Conservation (phyloP, 139 green algal genomes). For the Edaphochlamys debaryana region DNA sequence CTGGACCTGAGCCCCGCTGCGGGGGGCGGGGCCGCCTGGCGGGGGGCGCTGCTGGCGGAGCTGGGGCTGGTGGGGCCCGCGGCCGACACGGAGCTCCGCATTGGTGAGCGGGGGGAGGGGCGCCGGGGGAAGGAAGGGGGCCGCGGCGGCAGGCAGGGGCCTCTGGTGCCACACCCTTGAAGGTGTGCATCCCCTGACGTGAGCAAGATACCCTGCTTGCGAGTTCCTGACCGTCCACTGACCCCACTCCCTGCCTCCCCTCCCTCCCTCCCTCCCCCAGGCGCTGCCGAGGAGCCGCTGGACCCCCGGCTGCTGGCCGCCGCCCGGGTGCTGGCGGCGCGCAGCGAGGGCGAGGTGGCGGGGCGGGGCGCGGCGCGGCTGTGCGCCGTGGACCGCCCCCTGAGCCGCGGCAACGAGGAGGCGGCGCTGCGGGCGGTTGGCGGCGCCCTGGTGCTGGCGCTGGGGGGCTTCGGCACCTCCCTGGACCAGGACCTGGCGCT, state of each 20-base stretch:
- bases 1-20: conserved; percentile 42
- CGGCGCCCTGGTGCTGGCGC: conserved; percentile 60
- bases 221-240: no score
- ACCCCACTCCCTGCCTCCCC: no score
- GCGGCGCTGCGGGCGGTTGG: conserved; percentile 63
- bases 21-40: no score
- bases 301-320: conserved; percentile 71
- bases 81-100: conserved; percentile 54
- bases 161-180: no score
- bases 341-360: conserved; percentile 53
- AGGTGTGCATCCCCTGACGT: no score
- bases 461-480: conserved; percentile 65
- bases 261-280: no score
- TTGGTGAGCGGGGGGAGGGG: conserved; percentile 24
- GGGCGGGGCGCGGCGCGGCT: conserved; percentile 31
- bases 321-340: conserved; percentile 60
- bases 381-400: conserved; percentile 34
- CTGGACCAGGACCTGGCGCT: conserved; percentile 64
- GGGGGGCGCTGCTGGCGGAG: conserved; percentile 48
- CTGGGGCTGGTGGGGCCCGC: conserved; percentile 54
- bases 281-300: conserved; percentile 15
- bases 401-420: conserved; percentile 50
- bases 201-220: no score
- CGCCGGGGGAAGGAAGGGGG: no score
- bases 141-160: no score